A percentile compares a stretch with the other conserved stretches of the same genome.
These are phyloP conservation scores for Fusarium sp. DNA, from an alignment of 2,329 filamentous ascomycete species.

Conservation along the genomic window DNA sequence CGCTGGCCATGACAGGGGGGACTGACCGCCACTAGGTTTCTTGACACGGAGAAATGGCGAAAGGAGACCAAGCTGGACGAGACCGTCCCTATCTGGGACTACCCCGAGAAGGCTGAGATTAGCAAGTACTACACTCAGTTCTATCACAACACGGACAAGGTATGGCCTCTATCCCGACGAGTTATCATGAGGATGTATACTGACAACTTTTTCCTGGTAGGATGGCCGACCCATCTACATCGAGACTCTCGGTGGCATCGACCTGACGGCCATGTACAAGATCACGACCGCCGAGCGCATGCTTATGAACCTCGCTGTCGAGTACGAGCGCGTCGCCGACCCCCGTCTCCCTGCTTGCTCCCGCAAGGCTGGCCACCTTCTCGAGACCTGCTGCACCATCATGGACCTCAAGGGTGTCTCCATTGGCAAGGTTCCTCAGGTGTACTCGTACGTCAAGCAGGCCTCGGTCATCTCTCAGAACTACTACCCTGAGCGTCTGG, in stretches of 20 bases:
- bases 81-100: constrained; percentile 85
- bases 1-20: constrained; percentile 36
- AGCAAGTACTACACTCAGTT: constrained; percentile 97
- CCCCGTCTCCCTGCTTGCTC: constrained; percentile 95
- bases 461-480: constrained; percentile 95
- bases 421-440: constrained; percentile 83
- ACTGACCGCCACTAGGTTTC: constrained; percentile 76
- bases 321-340: constrained; percentile 97
- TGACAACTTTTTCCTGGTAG: constrained; percentile 61
- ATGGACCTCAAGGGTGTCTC: constrained; percentile 98
- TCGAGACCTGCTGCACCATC: constrained; percentile 98
- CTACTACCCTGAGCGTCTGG: constrained; percentile 98
- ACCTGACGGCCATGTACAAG: constrained; percentile 90
- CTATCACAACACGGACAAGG: constrained; percentile 97
- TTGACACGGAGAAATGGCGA: constrained; percentile 92
- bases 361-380: constrained; percentile 88
- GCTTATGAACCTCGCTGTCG: constrained; percentile 94
- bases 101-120: constrained; percentile 86
- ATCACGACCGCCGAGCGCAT: constrained; percentile 95
- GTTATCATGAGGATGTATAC: constrained; percentile 18
- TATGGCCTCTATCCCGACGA: constrained; percentile 51
- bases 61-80: constrained; percentile 88
- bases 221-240: constrained; percentile 98
- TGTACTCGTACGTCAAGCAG: constrained; percentile 89
- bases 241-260: constrained; percentile 94